Conservation (phyloP, 306 rosid genomes). For the Astragalus glycyphyllos region DNA sequence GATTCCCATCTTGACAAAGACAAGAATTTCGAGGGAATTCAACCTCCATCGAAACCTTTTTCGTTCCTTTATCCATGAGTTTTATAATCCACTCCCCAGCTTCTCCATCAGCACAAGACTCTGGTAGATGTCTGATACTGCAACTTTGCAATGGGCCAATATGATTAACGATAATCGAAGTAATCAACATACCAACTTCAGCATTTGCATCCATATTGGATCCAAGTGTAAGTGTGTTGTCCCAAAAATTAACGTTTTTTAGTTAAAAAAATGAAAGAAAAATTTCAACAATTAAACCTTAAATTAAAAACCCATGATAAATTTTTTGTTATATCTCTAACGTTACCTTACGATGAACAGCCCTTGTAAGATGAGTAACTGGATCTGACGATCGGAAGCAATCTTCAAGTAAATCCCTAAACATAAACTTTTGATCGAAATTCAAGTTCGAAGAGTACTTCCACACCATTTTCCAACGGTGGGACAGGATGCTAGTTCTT, state of each 20-base stretch:
- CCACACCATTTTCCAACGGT: not conserved
- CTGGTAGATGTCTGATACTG: not conserved
- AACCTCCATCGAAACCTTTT: not conserved
- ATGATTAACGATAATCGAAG: not conserved
- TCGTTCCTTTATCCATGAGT: not conserved
- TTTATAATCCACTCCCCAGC: not conserved
- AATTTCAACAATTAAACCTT: too few relatives aligned
- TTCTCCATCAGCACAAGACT: not conserved
- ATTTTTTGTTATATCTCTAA: not conserved
- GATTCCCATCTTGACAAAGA: too few relatives aligned
- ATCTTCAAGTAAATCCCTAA: not conserved
- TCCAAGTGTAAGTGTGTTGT: not conserved
- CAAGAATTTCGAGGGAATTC: not conserved
- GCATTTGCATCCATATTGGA: not conserved
- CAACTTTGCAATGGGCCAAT: not conserved
- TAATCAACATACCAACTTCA: not conserved
- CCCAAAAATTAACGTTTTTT: too few relatives aligned
- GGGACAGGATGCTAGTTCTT: not conserved
- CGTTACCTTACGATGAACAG: not conserved
- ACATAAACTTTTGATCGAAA: not conserved
- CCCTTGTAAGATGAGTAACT: not conserved
- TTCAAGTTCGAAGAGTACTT: not conserved
- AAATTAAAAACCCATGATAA: too few relatives aligned
- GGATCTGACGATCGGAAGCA: not conserved
- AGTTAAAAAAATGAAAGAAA: too few relatives aligned